Evolutionary conservation across 768 basidiomycete genomes (phyloP).

Genomic region (Lentinula lateritia): DNA sequence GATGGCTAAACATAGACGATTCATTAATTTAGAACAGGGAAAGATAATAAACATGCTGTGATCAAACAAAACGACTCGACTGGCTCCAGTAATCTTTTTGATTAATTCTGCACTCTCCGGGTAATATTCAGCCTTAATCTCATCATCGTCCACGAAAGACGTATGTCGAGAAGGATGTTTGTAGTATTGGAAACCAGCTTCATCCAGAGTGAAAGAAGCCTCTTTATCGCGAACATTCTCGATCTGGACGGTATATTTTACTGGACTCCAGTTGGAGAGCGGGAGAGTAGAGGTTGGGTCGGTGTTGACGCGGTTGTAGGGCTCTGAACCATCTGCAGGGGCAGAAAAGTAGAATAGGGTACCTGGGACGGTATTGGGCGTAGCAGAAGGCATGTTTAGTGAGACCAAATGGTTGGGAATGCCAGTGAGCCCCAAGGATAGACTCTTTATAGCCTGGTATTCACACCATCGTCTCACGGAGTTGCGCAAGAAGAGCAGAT

Average conservation of each 20-base stretch:
- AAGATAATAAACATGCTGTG: constrained; percentile 41
- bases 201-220: constrained; percentile 38
- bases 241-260: constrained; percentile 19
- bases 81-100: constrained; percentile 57
- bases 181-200: constrained; percentile 44
- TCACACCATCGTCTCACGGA: background rate
- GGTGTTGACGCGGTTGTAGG: background rate
- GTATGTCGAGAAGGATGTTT: constrained; percentile 35
- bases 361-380: background rate
- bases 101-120: constrained; percentile 53
- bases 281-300: background rate
- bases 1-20: constrained; percentile 13
- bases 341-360: constrained; percentile 2
- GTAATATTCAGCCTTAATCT: constrained; percentile 54
- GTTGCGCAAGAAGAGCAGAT: background rate
- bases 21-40: background rate
- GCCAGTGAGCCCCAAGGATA: background rate
- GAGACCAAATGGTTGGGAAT: background rate
- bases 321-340: constrained; percentile 2
- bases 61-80: constrained; percentile 56
- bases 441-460: background rate
- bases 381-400: background rate
- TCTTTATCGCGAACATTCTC: constrained; percentile 53
- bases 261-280: background rate
- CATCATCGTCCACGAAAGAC: constrained; percentile 43